Evolutionary conservation across 768 basidiomycete species (phyloP), one percentile per base, ranked within the genome.

Genomic region (Trametes sanguinea): DNA sequence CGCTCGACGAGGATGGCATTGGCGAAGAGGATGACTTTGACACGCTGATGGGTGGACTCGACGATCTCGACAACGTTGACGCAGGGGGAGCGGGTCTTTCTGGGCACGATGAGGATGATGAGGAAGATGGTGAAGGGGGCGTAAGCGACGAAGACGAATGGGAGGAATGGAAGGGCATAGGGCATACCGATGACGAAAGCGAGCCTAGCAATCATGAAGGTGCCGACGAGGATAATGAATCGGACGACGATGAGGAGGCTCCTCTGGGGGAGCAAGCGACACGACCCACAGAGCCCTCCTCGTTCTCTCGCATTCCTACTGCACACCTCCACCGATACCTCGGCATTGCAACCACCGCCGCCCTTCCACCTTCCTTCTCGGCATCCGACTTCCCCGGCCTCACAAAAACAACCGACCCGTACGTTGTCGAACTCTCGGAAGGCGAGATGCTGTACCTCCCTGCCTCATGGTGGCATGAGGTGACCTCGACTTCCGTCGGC

Each of bases 381-480:
- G 29, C 64, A 1, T 54, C 50, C 13, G 65, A 58, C 30, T 70
- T 70, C 54, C 60, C 67, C 6, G 48, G 62, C 11, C 64, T 72
- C 27, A 37, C 44, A 10, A 69, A 70, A 30, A 54, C 67, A 29
- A 55, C 66, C 33, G 55, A 58, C 33, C 72, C 72, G 32, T 68
- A 66, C 66, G 71, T 73, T 44, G 67, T 73, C 45, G 67, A 72
- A 51, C 69, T 72, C 14, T 53, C 67, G 30, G 72, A 72, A 13
- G 72, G 71, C n/a, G 71, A 74, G 54, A 72, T 72, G 69, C 64
- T 74, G 27, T 74, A 74, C 39, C 68, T 74, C 4, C 73, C 73
- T 7, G 71, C 71, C 27, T 72, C 71, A 33, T 72, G 73, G 73
- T 72, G 71, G 69, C 73, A 74, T 60, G 73, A 74, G 45, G 73